Base-by-base conservation (phyloP, 257 asterid genomes). In the Ajuga chamaepitys region DNA sequence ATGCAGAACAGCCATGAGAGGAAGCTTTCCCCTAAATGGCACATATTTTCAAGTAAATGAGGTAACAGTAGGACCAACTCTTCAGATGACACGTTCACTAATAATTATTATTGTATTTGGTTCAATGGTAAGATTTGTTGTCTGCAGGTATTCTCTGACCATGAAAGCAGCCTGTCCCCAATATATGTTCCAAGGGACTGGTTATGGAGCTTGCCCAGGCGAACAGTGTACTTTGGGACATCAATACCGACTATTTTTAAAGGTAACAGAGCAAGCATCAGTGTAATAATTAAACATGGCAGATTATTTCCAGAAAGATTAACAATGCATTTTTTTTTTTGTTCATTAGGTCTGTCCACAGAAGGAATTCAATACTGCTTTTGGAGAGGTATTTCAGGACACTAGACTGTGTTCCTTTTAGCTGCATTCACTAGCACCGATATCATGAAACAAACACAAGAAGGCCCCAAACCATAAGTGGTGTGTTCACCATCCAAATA, bases 1-100 rank as follows among this genome's bases (percentile, higher is more conserved):
- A 46, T 90, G 99, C 75, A 88, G 99, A 83, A 93, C 97, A 68
- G 99, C 97, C 64, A 93, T 86, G 97, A 83, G 93, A 77, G 99
- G 99, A 74, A 93, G 99, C 82, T 93, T 93, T 81, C 99, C 99
- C 6, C 85, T 93, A 44, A 93, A 93, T 75, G 99, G 99, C 58
- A 93, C 99, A 25, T 93, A 93, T 72, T 93, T 93, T 63, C 99
- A 93, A 86, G 99, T 93, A 37, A 93, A 93, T 48, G 99, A 93
- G 99, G 99, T 93, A 74, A 58, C 12, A 58, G 44, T 44, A 70
- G 45, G 34, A 51, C 62, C 72, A 16, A 24, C 45, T 67, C 38
- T 68, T 58, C 51, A 46, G 8, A 65, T 61, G 41, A 45, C 32
- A 50, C 41, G 61, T 42, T 24, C n/a, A 22, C 35, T 65, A 60